Evolutionary conservation across 139 green algal genomes (phyloP), one percentile per base, ranked within the genome.

Genomic region (Protoeuglena noctilucae): DNA sequence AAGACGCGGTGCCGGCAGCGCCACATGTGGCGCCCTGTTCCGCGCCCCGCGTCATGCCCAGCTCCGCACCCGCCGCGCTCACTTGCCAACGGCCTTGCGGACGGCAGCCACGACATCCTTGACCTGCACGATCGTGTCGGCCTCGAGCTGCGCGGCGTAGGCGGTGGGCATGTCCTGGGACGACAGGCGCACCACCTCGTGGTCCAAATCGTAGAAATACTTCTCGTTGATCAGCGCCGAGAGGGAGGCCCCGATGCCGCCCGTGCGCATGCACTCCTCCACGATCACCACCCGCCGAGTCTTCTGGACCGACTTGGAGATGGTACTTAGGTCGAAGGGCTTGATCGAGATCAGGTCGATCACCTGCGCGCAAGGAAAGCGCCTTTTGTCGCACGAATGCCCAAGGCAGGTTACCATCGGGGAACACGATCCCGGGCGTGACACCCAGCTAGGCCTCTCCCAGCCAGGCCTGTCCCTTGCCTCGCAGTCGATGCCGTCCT

Each of bases 251-350:
- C 87, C 85, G 46, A 94, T 91, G 62, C 79, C 86, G 41, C 88
- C 88, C 0, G 85, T 93, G 73, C 89, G 88, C 85, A 94, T 96
- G 80, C 83, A 94, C 78, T 96, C 88, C 75, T 96, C 87, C 28
- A 96, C 83, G 56, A 96, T 96, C 54, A 93, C 69, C 29, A 80
- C 78, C 43, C 76, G 79, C 39, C 68, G 70, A 1, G 87, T 95
- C 69, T 94, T 94, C 53, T 76, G 73, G 40, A 96, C 66, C 24
- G 72, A 86, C 28, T 83, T 78, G 47, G 62, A 65, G 71, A 96
- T 95, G 41, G 84, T 87, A 53, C 93, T 72, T 81, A 93, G 87
- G 73, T 96, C 88, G 56, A 96, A 94, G 19, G 88, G 88, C 81
- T 96, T 96, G 29, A 96, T 63, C 67, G 65, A 84, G 75, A 94